Evolutionary conservation across 768 basidiomycete species (phyloP).

Genomic region (Mycena vulgaris): DNA sequence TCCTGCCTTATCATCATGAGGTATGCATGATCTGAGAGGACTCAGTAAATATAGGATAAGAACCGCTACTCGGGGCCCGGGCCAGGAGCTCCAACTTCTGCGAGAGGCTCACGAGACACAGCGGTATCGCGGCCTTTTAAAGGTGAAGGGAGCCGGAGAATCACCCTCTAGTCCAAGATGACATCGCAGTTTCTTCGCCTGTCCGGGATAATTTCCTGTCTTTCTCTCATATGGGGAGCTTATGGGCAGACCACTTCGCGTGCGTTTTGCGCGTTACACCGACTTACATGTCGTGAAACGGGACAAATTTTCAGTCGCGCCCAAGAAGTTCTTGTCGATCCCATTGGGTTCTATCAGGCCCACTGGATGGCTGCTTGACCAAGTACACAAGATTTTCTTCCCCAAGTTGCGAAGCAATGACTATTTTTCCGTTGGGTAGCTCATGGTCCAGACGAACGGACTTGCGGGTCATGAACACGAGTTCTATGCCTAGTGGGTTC

Average conservation of each 20-base stretch:
- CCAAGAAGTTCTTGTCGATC: constrained; percentile 58
- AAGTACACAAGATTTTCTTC: constrained; percentile 43
- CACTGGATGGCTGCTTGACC: constrained; percentile 60
- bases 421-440: constrained; percentile 39
- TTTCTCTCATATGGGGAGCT: constrained; percentile 19
- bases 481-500: constrained; percentile 56
- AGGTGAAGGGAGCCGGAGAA: not conserved
- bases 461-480: constrained; percentile 62
- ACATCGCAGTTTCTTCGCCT: constrained; percentile 21
- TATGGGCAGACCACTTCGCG: constrained; percentile 26
- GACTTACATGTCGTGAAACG: not conserved
- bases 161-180: constrained; percentile 12
- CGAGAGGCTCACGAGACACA: not conserved
- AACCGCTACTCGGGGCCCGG: not conserved
- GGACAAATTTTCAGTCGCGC: constrained; percentile 52
- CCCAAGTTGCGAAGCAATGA: not conserved
- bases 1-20: too few species aligned
- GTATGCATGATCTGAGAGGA: too few species aligned
- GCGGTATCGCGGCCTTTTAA: not conserved
- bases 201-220: constrained; percentile 19
- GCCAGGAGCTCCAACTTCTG: not conserved
- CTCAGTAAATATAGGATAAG: too few species aligned
- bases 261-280: not conserved
- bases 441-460: constrained; percentile 61
- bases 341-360: constrained; percentile 58